Conservation (phyloP, 2,329 filamentous ascomycete genomes). For the Alternaria arbusti region DNA sequence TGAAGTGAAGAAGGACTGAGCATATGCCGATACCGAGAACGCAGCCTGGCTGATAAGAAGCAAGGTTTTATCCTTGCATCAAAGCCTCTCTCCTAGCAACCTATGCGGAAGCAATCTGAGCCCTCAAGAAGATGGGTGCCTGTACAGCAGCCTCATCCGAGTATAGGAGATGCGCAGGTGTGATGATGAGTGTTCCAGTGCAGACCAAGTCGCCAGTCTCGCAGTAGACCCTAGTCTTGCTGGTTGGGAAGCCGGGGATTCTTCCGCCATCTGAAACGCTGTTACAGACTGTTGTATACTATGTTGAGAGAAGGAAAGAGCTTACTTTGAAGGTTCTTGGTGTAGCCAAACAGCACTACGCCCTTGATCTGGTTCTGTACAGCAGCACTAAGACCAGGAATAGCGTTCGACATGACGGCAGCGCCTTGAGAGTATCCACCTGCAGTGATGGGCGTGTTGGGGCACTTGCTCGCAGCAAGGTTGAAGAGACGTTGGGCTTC, state of each 20-base stretch:
- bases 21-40: not conserved
- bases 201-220: slow-evolving; percentile 42
- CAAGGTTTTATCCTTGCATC: not conserved
- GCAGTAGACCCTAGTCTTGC: slow-evolving; percentile 43
- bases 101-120: not conserved
- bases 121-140: slow-evolving; percentile 28
- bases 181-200: slow-evolving; percentile 37
- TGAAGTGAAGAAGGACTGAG: not conserved
- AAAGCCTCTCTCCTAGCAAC: not conserved
- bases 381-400: slow-evolving; percentile 30
- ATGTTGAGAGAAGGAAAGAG: not conserved
- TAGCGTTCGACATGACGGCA: slow-evolving; percentile 42
- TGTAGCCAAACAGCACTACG: slow-evolving; percentile 48
- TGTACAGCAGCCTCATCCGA: slow-evolving; percentile 24
- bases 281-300: not conserved
- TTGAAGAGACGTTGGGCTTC: slow-evolving; percentile 42
- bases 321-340: slow-evolving; percentile 41
- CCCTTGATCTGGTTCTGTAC: slow-evolving; percentile 42
- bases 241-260: slow-evolving; percentile 41
- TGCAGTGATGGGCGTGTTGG: slow-evolving; percentile 44
- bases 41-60: not conserved
- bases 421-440: slow-evolving; percentile 51
- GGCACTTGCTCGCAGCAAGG: slow-evolving; percentile 45
- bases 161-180: slow-evolving; percentile 40
- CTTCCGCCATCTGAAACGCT: slow-evolving; percentile 24